These are phyloP conservation scores for Botryotinia calthae DNA, from an alignment of 2,329 filamentous ascomycete genomes.

Conservation along the genomic window DNA sequence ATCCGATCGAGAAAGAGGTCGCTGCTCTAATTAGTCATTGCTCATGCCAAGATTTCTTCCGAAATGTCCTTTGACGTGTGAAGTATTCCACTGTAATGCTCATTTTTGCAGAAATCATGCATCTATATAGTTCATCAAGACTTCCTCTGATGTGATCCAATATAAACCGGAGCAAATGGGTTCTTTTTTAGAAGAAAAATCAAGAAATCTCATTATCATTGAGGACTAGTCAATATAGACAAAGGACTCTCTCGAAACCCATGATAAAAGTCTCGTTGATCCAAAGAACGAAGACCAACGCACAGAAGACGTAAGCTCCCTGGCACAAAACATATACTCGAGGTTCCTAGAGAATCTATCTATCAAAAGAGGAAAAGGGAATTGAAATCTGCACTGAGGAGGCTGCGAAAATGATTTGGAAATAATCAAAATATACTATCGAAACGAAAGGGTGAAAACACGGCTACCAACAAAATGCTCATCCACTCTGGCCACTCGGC, in stretches of 20 bases:
- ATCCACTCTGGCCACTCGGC: neutral
- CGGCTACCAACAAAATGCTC: neutral
- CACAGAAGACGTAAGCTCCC: neutral
- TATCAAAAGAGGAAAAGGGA: neutral
- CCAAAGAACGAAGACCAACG: neutral
- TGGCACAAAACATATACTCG: neutral
- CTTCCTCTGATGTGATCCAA: neutral
- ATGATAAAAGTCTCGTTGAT: neutral
- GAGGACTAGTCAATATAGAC: neutral
- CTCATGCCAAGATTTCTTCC: neutral
- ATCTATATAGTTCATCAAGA: neutral
- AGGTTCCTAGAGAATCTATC: neutral
- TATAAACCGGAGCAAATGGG: neutral
- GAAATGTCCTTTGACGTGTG: neutral
- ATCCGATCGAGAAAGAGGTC: neutral
- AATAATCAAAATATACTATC: neutral
- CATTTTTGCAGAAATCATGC: neutral
- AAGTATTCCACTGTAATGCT: neutral
- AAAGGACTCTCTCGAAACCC: too few relatives aligned
- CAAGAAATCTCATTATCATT: too few relatives aligned
- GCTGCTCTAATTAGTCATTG: neutral
- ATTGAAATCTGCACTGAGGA: neutral
- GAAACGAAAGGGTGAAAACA: neutral
- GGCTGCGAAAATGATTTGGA: neutral
- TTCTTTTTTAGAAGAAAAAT: too few relatives aligned